Base-by-base conservation (phyloP, 2,329 filamentous ascomycete species). In the Beauveria sp. region DNA sequence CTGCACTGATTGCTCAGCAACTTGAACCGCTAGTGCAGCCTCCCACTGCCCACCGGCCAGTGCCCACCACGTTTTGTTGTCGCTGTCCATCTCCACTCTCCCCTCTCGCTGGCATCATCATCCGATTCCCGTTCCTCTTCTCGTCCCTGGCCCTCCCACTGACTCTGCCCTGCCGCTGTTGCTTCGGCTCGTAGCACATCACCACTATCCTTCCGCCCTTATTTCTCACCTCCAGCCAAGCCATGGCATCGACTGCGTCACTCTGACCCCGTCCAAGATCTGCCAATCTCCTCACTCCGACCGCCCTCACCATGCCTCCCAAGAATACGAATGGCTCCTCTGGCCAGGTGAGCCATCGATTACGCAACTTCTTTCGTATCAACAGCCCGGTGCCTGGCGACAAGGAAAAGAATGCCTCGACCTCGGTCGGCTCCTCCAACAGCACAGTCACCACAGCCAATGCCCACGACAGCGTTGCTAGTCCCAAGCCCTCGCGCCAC, bases 341-440 rank as follows among this genome's bases (percentile, higher is more conserved):
- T 67, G 80, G 80, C 70, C 85, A 86, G 71, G 86, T 88, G 70
- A 85, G 84, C 66, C 84, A 87, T 72, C 86, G 85, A 70, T 73
- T 89, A 67, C 87, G 85, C 77, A 88, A 84, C 73, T 88, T 89
- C 78, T 89, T 89, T 75, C 84, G 85, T 68, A 87, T 88, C 72
- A 88, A 82, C 71, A 81, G 75, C 68, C 61, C 57, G 72, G 74
- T 61, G 72, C 72, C 51, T 30, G 70, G 51, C 67, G 74, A 73
- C 63, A 73, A 73, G 67, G 71, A 73, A 87, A 87, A 73, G 81
- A 81, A 66, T 81, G 82, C 64, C 86, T 89, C 70, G 87, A 91
- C 73, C 10, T 34, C 53, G 24, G 62, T 24, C 46, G 30, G 56
- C 53, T 59, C 53, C 41, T 50, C 50, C 59, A 53, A 50, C 58